Conservation (phyloP, 1,139 yeast genomes). For the Candida tetrigidarum region DNA sequence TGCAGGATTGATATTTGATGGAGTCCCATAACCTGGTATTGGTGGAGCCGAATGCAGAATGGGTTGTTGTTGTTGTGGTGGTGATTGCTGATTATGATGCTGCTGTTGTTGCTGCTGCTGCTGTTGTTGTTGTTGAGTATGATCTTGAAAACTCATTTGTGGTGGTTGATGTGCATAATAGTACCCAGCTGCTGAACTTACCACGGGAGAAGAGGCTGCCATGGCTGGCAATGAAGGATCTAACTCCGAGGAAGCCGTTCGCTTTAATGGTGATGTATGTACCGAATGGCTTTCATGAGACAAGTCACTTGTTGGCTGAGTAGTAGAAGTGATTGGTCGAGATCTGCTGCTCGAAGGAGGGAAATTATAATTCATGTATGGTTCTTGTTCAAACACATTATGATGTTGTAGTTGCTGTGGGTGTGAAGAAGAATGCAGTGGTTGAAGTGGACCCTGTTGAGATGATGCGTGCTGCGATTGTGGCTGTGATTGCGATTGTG, state of each 20-base stretch:
- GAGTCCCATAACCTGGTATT: conserved; percentile 12
- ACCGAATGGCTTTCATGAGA: conserved; percentile 12
- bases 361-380: conserved; percentile 9
- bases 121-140: conserved; percentile 6
- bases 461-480: neutral
- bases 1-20: conserved; percentile 6
- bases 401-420: conserved; percentile 7
- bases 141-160: conserved; percentile 7
- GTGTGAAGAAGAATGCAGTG: conserved; percentile 1
- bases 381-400: conserved; percentile 5
- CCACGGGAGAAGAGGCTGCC: conserved; percentile 13
- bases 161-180: conserved; percentile 9
- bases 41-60: conserved; percentile 13
- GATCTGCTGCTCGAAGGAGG: conserved; percentile 8
- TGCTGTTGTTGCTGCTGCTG: conserved; percentile 9
- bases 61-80: conserved; percentile 10
- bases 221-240: conserved; percentile 12
- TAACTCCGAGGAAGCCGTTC: conserved; percentile 16
- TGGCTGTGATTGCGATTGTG: neutral
- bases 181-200: conserved; percentile 9
- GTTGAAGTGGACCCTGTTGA: neutral
- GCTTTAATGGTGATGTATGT: conserved; percentile 17
- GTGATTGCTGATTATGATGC: conserved; percentile 10
- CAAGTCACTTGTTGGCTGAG: conserved; percentile 6
- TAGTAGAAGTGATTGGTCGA: conserved; percentile 5